phyloP scores from a whole-genome alignment of 139 green algal species.

The Picochlorum sp. region DNA sequence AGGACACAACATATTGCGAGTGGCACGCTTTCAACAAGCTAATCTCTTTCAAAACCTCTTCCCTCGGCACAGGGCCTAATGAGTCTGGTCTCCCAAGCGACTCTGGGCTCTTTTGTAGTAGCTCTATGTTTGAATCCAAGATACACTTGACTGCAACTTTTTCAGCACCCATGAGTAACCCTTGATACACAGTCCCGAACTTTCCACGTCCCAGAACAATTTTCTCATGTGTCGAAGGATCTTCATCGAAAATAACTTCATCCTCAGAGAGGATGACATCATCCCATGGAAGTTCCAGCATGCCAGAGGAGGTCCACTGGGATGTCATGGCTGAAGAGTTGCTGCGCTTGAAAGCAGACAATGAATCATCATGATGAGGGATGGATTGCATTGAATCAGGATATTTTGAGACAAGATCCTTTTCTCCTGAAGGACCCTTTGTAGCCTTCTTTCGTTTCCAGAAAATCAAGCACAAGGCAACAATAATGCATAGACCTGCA shows the following conservation, averaged over 20 bases:
- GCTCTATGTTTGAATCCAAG: background rate
- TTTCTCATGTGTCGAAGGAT: background rate
- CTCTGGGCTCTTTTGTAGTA: background rate
- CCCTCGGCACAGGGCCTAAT: too few species aligned
- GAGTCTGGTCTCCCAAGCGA: background rate
- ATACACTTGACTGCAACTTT: slow-evolving; percentile 10
- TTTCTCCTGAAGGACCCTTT: background rate
- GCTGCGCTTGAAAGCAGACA: too few species aligned
- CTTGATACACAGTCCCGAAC: slow-evolving; percentile 12
- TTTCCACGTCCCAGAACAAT: background rate
- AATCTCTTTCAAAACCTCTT: slow-evolving; percentile 5
- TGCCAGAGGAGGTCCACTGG: background rate
- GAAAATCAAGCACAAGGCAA: background rate
- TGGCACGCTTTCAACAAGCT: background rate
- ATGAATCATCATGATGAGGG: too few species aligned
- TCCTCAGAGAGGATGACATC: background rate
- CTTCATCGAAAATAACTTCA: background rate
- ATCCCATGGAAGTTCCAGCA: background rate
- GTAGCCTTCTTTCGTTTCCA: background rate
- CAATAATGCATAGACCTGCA: background rate
- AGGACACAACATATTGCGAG: background rate
- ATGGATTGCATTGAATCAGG: too few species aligned
- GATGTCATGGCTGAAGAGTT: background rate
- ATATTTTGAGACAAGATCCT: background rate
- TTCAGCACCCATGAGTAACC: background rate